Base-by-base conservation (phyloP, 371 early-diverging fungal genomes). In the Syncephalis plumigaleata region DNA sequence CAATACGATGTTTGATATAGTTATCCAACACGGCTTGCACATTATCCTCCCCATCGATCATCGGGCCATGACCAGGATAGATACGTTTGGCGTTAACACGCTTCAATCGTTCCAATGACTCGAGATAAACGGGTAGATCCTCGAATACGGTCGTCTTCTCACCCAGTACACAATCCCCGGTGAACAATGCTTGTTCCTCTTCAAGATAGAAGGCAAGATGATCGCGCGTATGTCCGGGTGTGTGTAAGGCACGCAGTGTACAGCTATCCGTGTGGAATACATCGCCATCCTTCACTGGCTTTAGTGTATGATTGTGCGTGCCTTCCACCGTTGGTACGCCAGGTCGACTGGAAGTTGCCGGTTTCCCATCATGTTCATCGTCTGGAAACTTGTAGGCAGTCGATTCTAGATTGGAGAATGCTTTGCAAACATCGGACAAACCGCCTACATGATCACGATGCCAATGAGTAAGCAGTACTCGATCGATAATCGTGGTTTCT, bases 401-500 rank as follows among this genome's bases (percentile, higher is more conserved):
- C 42, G 23, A 9, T 20, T 60, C 49, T 21, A 59, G 52, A 3
- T 55, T 38, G 26, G 58, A 43, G 24, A 55, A 22, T 48, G 55
- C 13, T 22, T 22, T 44, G 50, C 46, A 9, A 20, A 67, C 42
- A 31, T 57, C 65, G 9, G 61, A 49, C 2, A 87, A 31, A 22
- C 92, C 91, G 15, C 80, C 83, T 44, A 75, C 71, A 50, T 90
- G 90, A 55, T 90, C 91, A 0, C 47, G 50, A 53, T 92, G 93
- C 52, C 78, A 73, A 57, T 92, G 93, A 2, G 85, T 83, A 40
- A 87, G 63, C n/a, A 92, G 56, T 37, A 92, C 78, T 46, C 9
- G 60, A 66, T 1, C 66, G 60, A 23, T 65, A 61, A 0, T 65
- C 52, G n/a, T n/a, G n/a, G 31, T 4, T 11, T 31, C 31, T 4